Evolutionary conservation across 805 yeast species (phyloP), one percentile per base, ranked within the genome.

Genomic region (Candida taoyuanica): DNA sequence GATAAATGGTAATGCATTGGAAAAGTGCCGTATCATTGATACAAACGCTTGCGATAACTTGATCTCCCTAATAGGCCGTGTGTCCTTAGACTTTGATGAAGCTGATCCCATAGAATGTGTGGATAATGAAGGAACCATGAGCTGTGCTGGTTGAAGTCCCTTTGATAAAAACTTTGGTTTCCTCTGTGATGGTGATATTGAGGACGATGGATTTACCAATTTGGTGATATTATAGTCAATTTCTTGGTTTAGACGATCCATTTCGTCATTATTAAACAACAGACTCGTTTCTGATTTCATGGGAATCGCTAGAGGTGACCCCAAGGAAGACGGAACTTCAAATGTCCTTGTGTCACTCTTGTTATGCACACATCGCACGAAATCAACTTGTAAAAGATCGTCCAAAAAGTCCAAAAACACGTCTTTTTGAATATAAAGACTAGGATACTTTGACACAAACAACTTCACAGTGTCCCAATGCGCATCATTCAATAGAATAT

Each of bases 341-440:
- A 40, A 38, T 12, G 39, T 31, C 24, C 39, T 19, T n/a, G 37
- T 27, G 16, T 40, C 49, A 19, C 34, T 27, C 31, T 34, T 37
- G 5, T 40, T 44, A 14, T 37, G 26, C 3, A 49, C 34, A 17
- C 37, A 43, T 5, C 23, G 26, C 11, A 45, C 35, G 24, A 49
- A 37, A 28, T 49, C 51, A n/a, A 45, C 7, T 32, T 40, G 42
- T 11, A 46, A 23, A 13, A 47, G 42, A 21, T 49, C 51, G 28
- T 37, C 33, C 25, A 49, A 17, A 20, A 48, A 46, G 16, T 29
- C 40, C 7, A 42, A 9, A 17, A 46, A 42, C 18, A 48, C 25
- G 23, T 30, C 34, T 18, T 43, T 39, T 18, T 36, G 32, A 17
- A 48, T 37, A 17, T 36, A 14, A 12, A 46, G 18, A n/a, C 38